These are phyloP conservation scores for Jasminum sambac DNA, from an alignment of 257 asterid species.

Conservation along the genomic window DNA sequence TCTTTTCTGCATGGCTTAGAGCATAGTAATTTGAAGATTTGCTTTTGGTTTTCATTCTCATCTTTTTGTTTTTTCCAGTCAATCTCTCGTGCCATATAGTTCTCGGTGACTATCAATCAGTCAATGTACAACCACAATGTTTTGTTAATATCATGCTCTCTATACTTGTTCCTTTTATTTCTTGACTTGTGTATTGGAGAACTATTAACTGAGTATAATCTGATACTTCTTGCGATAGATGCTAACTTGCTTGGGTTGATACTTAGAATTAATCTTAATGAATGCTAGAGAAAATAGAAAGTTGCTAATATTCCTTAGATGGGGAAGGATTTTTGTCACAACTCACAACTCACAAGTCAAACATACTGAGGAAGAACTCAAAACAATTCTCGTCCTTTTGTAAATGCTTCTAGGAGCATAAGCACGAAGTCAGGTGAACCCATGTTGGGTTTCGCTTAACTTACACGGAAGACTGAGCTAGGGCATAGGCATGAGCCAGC, in stretches of 20 bases:
- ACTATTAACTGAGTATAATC: neutral
- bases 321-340: neutral
- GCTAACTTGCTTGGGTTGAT: neutral
- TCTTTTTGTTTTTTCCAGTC: constrained; percentile 36
- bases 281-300: no score
- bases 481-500: no score
- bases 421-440: neutral
- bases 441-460: no score
- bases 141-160: neutral
- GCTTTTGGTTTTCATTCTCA: constrained; percentile 22
- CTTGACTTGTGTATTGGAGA: neutral
- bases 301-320: neutral
- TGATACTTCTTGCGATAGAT: neutral
- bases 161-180: neutral
- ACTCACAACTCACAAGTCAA: neutral
- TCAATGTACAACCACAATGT: constrained; percentile 5
- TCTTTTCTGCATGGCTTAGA: constrained; percentile 44
- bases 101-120: constrained; percentile 8
- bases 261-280: neutral
- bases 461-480: no score
- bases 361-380: neutral
- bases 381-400: neutral
- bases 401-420: neutral
- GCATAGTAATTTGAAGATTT: constrained; percentile 20
- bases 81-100: constrained; percentile 36